phyloP scores from a whole-genome alignment of 148 eudicot species.

The Nepenthes gracilis region DNA sequence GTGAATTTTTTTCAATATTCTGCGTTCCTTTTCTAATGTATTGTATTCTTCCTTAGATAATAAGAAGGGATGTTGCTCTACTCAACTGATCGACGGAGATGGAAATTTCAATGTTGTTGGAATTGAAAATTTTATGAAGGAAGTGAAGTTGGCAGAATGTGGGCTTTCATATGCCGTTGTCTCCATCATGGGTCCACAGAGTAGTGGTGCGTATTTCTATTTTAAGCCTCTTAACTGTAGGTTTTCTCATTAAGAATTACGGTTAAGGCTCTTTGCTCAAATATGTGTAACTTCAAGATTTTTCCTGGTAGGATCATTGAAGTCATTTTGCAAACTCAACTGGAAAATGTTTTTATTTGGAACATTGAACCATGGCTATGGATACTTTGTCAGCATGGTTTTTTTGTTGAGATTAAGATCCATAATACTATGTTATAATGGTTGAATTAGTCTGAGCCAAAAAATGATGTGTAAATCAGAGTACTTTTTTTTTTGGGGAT shows the following conservation, averaged over 20 bases:
- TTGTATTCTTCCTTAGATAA: constrained; percentile 25
- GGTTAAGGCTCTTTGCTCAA: background rate
- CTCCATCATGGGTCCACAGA: constrained; percentile 98
- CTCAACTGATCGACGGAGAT: constrained; percentile 92
- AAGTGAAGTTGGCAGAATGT: constrained; percentile 76
- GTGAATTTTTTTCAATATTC: too few relatives aligned
- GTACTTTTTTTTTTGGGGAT: too few relatives aligned
- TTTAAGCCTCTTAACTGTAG: background rate
- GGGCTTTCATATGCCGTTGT: constrained; percentile 96
- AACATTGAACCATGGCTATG: too few relatives aligned
- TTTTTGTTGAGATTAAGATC: too few relatives aligned
- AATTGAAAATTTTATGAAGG: constrained; percentile 59
- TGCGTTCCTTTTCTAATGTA: too few relatives aligned
- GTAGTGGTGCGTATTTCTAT: constrained; percentile 62
- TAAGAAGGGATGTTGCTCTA: constrained; percentile 49
- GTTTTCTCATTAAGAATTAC: background rate
- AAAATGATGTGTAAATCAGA: too few relatives aligned
- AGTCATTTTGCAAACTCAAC: too few relatives aligned
- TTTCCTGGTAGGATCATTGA: background rate
- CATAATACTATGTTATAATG: too few relatives aligned
- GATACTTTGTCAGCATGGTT: too few relatives aligned
- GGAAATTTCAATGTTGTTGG: constrained; percentile 71
- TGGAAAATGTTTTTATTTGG: too few relatives aligned
- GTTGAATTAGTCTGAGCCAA: too few relatives aligned
- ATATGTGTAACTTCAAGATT: background rate